Evolutionary conservation across 2,329 filamentous ascomycete species (phyloP).

Genomic region (Grosmannia penicillata): DNA sequence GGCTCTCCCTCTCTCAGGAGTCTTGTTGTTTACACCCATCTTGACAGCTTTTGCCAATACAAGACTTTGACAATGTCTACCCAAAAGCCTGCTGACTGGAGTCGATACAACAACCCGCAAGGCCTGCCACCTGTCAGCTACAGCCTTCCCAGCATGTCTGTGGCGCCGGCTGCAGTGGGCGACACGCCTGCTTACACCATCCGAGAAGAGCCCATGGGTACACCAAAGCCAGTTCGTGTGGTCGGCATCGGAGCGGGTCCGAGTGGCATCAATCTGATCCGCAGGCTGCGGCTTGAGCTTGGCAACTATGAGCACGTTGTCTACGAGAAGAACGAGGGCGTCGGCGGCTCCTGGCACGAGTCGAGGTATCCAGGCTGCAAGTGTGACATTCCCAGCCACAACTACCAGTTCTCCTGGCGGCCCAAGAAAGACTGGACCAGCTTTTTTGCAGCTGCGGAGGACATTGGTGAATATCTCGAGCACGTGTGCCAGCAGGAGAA

Average conservation of each 20-base stretch:
- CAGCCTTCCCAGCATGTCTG: neutral
- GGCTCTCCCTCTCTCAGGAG: no score
- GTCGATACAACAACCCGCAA: no score
- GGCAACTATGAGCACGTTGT: constrained; percentile 28
- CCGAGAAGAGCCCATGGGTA: constrained; percentile 9
- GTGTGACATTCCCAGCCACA: constrained; percentile 43
- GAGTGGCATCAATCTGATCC: constrained; percentile 28
- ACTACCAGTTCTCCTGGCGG: constrained; percentile 48
- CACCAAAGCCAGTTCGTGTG: constrained; percentile 23
- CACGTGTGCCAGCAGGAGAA: constrained; percentile 27
- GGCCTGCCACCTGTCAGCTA: neutral
- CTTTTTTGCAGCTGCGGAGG: constrained; percentile 37
- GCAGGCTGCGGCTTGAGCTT: constrained; percentile 27
- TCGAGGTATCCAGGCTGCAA: constrained; percentile 42
- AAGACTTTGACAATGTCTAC: no score
- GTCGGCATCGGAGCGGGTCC: constrained; percentile 29
- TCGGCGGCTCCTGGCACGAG: constrained; percentile 45
- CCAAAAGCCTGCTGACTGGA: no score
- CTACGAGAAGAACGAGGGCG: constrained; percentile 40
- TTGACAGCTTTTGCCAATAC: no score
- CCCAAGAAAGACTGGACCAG: constrained; percentile 44
- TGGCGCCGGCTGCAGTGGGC: neutral
- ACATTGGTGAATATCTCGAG: constrained; percentile 41
- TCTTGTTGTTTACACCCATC: no score
- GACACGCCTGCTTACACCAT: constrained; percentile 4